Evolutionary conservation across 2,329 filamentous ascomycete genomes (phyloP).

Genomic region (Phyllosticta paracitricarpa): DNA sequence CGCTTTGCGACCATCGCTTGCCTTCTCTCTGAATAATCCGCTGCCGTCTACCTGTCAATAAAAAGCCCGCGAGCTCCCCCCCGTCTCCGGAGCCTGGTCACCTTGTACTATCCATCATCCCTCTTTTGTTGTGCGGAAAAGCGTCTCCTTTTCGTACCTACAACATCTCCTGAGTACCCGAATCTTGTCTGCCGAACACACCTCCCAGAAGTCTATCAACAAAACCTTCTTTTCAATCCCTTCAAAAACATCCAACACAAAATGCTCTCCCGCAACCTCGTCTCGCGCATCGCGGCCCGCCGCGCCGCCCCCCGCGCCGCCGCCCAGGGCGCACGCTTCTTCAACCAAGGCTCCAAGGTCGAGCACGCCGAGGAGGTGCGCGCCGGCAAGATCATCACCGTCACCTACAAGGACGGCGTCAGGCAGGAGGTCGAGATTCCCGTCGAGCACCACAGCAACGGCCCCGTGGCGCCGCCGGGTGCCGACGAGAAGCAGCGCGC

Average conservation of each 20-base stretch:
- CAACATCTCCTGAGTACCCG: neutral
- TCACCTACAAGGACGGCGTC: slow-evolving; percentile 10
- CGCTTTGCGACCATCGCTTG: neutral
- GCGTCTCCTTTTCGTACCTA: neutral
- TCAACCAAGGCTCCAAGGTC: slow-evolving; percentile 4
- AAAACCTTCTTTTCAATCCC: neutral
- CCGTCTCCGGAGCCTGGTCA: neutral
- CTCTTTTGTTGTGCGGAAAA: neutral
- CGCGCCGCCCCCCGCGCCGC: slow-evolving; percentile 3
- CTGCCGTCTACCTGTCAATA: slow-evolving; percentile 1
- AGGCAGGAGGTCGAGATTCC: slow-evolving; percentile 15
- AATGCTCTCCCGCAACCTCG: slow-evolving; percentile 8
- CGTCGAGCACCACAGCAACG: slow-evolving; percentile 22
- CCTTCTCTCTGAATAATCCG: slow-evolving; percentile 7
- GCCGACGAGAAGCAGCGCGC: slow-evolving; percentile 22
- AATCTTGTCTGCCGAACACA: neutral
- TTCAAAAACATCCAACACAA: neutral
- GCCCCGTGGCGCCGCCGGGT: slow-evolving; percentile 24
- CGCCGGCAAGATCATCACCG: slow-evolving; percentile 9
- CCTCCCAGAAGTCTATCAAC: neutral
- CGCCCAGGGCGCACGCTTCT: slow-evolving; percentile 5
- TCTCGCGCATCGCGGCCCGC: slow-evolving; percentile 6
- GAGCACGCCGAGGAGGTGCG: slow-evolving; percentile 10
- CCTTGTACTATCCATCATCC: neutral
- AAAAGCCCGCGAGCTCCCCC: neutral